Evolutionary conservation across 805 yeast genomes (phyloP).

Genomic region (Metschnikowia hibisci): DNA sequence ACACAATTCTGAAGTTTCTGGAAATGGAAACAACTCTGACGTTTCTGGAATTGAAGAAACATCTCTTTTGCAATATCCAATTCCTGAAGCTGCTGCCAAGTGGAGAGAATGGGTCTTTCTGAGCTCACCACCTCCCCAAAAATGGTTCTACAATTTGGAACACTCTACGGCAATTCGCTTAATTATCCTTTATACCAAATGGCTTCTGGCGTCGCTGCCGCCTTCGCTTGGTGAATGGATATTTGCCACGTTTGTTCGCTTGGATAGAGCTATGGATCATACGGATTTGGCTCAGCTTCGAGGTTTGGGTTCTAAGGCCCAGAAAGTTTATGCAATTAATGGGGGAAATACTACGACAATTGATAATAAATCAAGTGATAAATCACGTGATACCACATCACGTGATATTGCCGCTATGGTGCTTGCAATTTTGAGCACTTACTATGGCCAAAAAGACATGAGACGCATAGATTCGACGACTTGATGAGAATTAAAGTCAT

Average conservation of each 20-base stretch:
- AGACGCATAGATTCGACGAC: slow-evolving; percentile 1
- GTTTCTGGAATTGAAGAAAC: not conserved
- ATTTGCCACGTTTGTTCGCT: slow-evolving; percentile 29
- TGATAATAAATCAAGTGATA: no score
- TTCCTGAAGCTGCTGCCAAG: slow-evolving; percentile 25
- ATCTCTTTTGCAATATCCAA: not conserved
- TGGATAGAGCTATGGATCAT: slow-evolving; percentile 33
- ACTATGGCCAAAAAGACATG: slow-evolving; percentile 37
- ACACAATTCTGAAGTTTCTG: no score
- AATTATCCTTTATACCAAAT: slow-evolving; percentile 32
- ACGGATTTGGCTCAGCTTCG: slow-evolving; percentile 33
- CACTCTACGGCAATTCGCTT: slow-evolving; percentile 33
- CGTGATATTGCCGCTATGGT: slow-evolving; percentile 17
- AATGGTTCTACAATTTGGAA: slow-evolving; percentile 24
- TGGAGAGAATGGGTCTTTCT: slow-evolving; percentile 32
- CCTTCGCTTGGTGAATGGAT: slow-evolving; percentile 34
- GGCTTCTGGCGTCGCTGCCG: slow-evolving; percentile 33
- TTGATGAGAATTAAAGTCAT: no score
- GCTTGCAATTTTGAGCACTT: slow-evolving; percentile 27
- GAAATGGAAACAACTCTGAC: no score
- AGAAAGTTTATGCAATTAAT: slow-evolving; percentile 19
- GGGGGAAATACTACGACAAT: no score
- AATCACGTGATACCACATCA: no score
- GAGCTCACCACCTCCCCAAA: slow-evolving; percentile 27
- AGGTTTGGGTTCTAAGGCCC: slow-evolving; percentile 37